Base-by-base conservation (phyloP, 2,329 filamentous ascomycete genomes). In the Alternaria hordeiaustralica region DNA sequence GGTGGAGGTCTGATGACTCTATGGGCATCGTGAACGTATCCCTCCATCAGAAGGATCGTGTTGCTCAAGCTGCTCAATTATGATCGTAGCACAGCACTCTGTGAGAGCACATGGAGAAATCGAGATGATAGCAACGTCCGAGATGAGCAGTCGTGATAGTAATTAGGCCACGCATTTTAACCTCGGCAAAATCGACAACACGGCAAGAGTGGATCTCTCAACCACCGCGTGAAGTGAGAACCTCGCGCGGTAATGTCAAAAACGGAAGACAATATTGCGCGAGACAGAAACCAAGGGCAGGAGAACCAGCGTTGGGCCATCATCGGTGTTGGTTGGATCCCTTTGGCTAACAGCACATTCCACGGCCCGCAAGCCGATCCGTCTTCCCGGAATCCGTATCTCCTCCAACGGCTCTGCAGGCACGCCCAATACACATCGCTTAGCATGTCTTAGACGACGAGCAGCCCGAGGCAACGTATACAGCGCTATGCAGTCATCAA, bases 301-400 rank as follows among this genome's bases (percentile, higher is more conserved):
- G n/a, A 41, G 36, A 41, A 41, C 36, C 36, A 41, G 36, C 1
- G 36, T 41, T 41, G 36, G 36, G 9, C n/a, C 36, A 41, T 41
- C 41, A 41, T 5, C 6, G n/a, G 23, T 21, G 15, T 36, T 47
- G 13, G 26, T 36, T 47, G 43, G 33, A 21, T 28, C 21, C 51
- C 23, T 9, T 41, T 44, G 45, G 5, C 44, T 15, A 30, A 36
- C 60, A 36, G 15, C n/a, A 41, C 36, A 41, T 41, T 55, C 20
- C 28, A 36, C 60, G 23, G 26, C 41, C 55, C 60, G 63, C 60
- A 63, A 65, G 44, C 63, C 63, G 60, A 55, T 30, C 60, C 59
- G 55, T 59, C 49, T 63, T 63, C 47, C 60, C 58, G 55, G 28
- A 49, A 51, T 49, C 18, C 41, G 43, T 18, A 46, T 21, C 30